Percentiles rank a stretch among this genome's conserved stretches.
phyloP scores from a whole-genome alignment of 768 basidiomycete genomes.

The Tricholoma terreum region DNA sequence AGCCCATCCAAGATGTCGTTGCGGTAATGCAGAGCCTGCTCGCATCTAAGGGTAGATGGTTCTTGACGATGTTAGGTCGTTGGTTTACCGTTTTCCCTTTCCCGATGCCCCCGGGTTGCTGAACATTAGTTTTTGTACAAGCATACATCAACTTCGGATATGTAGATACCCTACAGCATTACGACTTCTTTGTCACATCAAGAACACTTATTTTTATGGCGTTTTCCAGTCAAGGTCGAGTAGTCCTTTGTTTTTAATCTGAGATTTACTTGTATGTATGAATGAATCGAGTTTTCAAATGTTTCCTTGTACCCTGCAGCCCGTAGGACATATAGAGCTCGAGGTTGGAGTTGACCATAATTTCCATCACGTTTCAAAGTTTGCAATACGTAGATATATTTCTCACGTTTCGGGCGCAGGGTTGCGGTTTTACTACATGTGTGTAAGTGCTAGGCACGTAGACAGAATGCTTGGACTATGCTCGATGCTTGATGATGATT shows the following conservation, averaged over 20 bases:
- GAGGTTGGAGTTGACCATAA: too few relatives aligned
- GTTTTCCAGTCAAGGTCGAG: not conserved
- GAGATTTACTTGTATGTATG: not conserved
- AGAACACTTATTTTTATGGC: not conserved
- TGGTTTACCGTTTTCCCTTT: not conserved
- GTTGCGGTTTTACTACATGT: too few relatives aligned
- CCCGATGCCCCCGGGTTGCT: not conserved
- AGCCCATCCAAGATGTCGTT: conserved; percentile 16
- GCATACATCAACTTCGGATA: not conserved
- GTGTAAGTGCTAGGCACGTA: too few relatives aligned
- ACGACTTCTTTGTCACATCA: not conserved
- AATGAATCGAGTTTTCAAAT: not conserved
- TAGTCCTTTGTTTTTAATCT: not conserved
- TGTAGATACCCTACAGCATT: not conserved
- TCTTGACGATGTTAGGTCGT: conserved; percentile 11
- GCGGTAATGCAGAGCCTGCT: conserved; percentile 6
- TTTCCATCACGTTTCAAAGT: too few relatives aligned
- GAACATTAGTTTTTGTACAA: not conserved
- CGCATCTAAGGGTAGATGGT: not conserved
- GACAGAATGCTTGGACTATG: too few relatives aligned
- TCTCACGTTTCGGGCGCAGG: too few relatives aligned
- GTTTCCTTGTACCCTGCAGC: too few relatives aligned
- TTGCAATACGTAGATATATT: too few relatives aligned
- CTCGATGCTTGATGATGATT: too few relatives aligned
- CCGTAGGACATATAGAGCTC: too few relatives aligned